Evolutionary conservation across 2,329 filamentous ascomycete species (phyloP).

Genomic region (Botrytis cinerea): DNA sequence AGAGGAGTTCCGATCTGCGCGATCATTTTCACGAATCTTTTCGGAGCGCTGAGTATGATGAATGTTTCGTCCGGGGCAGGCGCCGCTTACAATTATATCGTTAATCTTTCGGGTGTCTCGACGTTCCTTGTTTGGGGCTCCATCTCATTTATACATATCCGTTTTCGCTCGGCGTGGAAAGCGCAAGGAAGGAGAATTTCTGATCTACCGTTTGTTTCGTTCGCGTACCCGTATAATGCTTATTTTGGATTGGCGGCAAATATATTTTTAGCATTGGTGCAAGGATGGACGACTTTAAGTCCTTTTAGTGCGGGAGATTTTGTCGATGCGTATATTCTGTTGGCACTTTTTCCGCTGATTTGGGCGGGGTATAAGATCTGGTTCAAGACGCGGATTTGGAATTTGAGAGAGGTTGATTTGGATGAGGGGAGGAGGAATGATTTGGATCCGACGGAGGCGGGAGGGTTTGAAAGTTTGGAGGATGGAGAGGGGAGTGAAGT

Average conservation of each 20-base stretch:
- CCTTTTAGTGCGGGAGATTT: constrained; percentile 61
- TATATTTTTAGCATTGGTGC: constrained; percentile 59
- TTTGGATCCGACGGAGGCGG: constrained; percentile 4
- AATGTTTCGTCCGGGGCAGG: constrained; percentile 68
- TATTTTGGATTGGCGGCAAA: constrained; percentile 61
- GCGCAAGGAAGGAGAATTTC: constrained; percentile 56
- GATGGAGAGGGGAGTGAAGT: not conserved
- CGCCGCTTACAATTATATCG: constrained; percentile 67
- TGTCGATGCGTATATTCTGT: constrained; percentile 63
- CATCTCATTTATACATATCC: constrained; percentile 71
- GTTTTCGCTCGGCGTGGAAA: constrained; percentile 66
- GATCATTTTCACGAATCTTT: constrained; percentile 68
- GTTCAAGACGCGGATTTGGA: constrained; percentile 55
- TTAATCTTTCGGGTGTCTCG: constrained; percentile 69
- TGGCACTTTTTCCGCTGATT: constrained; percentile 61
- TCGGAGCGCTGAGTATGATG: constrained; percentile 74
- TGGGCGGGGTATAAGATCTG: constrained; percentile 56
- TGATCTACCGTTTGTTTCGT: constrained; percentile 57
- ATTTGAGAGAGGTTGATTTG: constrained; percentile 56
- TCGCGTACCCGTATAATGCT: constrained; percentile 58
- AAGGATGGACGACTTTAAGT: constrained; percentile 61
- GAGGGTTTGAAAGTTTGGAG: not conserved
- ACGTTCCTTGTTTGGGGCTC: constrained; percentile 73
- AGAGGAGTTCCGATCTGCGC: constrained; percentile 62
- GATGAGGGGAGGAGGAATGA: constrained; percentile 53